These are phyloP conservation scores for Hypoxylon fuscum DNA, from an alignment of 495 filamentous ascomycete species.

Conservation along the genomic window DNA sequence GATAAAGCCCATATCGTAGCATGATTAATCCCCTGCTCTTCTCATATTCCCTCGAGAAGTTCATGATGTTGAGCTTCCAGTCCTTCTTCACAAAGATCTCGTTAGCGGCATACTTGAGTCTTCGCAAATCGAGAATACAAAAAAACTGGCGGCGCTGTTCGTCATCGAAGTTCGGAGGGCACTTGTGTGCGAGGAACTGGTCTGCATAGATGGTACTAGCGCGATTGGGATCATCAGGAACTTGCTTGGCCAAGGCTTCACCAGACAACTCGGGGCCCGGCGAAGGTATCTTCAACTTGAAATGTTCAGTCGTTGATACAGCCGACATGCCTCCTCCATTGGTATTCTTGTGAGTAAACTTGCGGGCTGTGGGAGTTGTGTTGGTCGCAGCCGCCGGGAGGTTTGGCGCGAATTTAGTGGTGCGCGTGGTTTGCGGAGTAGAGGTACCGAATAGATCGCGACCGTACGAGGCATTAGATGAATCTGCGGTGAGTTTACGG, in stretches of 20 bases:
- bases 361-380: slow-evolving; percentile 33
- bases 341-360: slow-evolving; percentile 37
- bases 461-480: slow-evolving; percentile 20
- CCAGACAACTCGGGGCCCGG: slow-evolving; percentile 57
- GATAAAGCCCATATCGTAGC: slow-evolving; percentile 61
- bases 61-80: slow-evolving; percentile 62
- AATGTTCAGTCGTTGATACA: slow-evolving; percentile 51
- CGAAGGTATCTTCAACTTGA: slow-evolving; percentile 57
- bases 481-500: slow-evolving; percentile 23
- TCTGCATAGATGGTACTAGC: slow-evolving; percentile 59
- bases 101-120: slow-evolving; percentile 61
- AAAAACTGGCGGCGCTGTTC: slow-evolving; percentile 61
- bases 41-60: slow-evolving; percentile 63
- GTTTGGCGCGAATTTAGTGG: slow-evolving; percentile 48
- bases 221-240: slow-evolving; percentile 52
- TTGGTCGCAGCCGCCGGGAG: slow-evolving; percentile 39
- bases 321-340: slow-evolving; percentile 48
- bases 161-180: slow-evolving; percentile 57
- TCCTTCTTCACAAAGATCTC: slow-evolving; percentile 62
- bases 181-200: slow-evolving; percentile 58
- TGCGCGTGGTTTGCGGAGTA: slow-evolving; percentile 41
- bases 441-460: slow-evolving; percentile 54
- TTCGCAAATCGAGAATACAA: slow-evolving; percentile 61
- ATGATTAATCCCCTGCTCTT: slow-evolving; percentile 63
- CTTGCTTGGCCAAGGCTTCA: slow-evolving; percentile 54